These are phyloP conservation scores for Zymoseptoria tritici DNA, from an alignment of 2,329 filamentous ascomycete species.

Conservation along the genomic window DNA sequence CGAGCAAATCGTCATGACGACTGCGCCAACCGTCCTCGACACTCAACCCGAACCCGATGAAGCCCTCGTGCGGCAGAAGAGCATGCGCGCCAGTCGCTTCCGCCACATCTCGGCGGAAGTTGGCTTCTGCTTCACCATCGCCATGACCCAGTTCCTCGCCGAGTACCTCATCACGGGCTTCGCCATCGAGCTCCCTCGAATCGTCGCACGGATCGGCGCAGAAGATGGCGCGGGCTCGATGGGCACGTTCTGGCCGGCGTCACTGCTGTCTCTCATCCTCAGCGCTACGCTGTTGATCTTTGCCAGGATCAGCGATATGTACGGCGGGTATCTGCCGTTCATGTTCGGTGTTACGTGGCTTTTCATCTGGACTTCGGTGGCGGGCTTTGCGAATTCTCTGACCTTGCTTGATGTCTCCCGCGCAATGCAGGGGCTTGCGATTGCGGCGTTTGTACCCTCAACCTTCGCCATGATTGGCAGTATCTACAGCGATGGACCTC, in stretches of 20 bases:
- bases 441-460: constrained; percentile 30
- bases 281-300: constrained; percentile 29
- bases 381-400: constrained; percentile 23
- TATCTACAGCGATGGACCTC: constrained; percentile 27
- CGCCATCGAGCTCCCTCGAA: constrained; percentile 27
- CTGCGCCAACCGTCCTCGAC: not conserved
- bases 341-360: constrained; percentile 31
- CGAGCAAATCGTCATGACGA: not conserved
- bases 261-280: constrained; percentile 28
- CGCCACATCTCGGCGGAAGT: constrained; percentile 26
- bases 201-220: constrained; percentile 13
- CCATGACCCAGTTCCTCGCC: constrained; percentile 30
- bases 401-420: constrained; percentile 27
- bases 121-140: constrained; percentile 31
- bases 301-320: constrained; percentile 30
- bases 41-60: not conserved
- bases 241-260: constrained; percentile 31
- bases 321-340: constrained; percentile 30
- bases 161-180: constrained; percentile 34
- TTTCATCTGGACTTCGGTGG: constrained; percentile 28
- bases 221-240: constrained; percentile 10
- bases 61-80: not conserved
- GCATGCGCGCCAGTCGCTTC: constrained; percentile 17
- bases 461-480: constrained; percentile 29
- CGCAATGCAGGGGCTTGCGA: constrained; percentile 32